A percentile compares a stretch with the other conserved stretches of the same genome.
phyloP scores from a whole-genome alignment of 495 filamentous ascomycete species.

The Pyrenopolyporus hunteri region DNA sequence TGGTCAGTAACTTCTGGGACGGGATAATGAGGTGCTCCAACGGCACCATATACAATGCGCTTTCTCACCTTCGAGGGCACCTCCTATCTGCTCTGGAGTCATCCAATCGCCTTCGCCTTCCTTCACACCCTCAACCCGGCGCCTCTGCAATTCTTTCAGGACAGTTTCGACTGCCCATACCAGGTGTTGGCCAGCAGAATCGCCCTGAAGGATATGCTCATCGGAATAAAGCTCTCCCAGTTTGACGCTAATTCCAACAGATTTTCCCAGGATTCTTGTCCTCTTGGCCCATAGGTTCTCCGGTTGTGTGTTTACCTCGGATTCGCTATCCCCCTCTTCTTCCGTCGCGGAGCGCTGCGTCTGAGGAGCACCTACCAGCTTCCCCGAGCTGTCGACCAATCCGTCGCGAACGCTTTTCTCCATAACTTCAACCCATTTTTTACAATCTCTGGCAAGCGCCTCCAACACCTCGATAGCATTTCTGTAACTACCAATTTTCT shows the following conservation, averaged over 20 bases:
- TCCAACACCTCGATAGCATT: constrained; percentile 78
- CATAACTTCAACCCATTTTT: constrained; percentile 65
- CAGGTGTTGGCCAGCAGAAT: constrained; percentile 73
- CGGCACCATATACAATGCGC: not conserved
- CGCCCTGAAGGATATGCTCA: constrained; percentile 62
- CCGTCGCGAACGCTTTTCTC: constrained; percentile 60
- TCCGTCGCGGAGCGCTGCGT: constrained; percentile 29
- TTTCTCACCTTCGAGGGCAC: constrained; percentile 67
- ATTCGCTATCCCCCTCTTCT: constrained; percentile 39
- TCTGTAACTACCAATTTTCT: constrained; percentile 69
- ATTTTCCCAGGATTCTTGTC: constrained; percentile 72
- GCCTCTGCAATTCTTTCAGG: constrained; percentile 72
- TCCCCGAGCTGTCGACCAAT: constrained; percentile 43
- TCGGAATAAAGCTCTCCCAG: constrained; percentile 78
- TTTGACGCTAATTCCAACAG: constrained; percentile 77
- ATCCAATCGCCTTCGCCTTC: constrained; percentile 76
- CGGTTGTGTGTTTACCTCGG: constrained; percentile 29
- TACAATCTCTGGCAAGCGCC: constrained; percentile 63
- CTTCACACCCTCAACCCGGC: constrained; percentile 66
- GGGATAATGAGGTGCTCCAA: constrained; percentile 9
- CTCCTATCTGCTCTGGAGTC: constrained; percentile 72
- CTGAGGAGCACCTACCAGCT: constrained; percentile 25
- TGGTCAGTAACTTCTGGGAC: constrained; percentile 11
- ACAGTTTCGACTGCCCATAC: constrained; percentile 83
- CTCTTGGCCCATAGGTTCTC: constrained; percentile 66